Evolutionary conservation across 2,329 filamentous ascomycete species (phyloP).

Genomic region (Ceratocystiopsis brevicomis): DNA sequence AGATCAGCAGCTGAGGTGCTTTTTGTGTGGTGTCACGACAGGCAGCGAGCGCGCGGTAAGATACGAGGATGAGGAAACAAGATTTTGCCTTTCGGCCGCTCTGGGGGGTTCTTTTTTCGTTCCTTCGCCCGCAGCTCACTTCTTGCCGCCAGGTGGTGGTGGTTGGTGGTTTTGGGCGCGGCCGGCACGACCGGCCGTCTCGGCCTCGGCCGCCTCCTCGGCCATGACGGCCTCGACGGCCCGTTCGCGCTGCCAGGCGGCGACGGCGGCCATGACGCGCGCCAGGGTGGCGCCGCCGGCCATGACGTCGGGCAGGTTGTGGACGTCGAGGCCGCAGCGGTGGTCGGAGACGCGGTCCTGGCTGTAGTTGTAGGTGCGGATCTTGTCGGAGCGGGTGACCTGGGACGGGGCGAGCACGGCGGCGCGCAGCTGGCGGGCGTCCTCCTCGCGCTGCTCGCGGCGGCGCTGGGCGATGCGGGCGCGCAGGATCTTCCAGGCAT

Average conservation of each 20-base stretch:
- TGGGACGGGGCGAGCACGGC: conserved; percentile 62
- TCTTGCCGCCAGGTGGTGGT: too few relatives aligned
- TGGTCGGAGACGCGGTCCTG: conserved; percentile 76
- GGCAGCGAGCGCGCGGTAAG: too few relatives aligned
- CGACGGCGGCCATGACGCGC: conserved; percentile 59
- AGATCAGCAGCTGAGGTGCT: too few relatives aligned
- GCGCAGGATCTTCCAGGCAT: conserved; percentile 70
- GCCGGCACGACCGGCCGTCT: conserved; percentile 2
- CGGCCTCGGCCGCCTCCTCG: conserved; percentile 34
- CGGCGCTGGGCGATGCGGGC: conserved; percentile 63
- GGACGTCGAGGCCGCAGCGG: conserved; percentile 57
- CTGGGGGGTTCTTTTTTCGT: too few relatives aligned
- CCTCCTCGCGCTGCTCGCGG: conserved; percentile 67
- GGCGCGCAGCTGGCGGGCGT: conserved; percentile 53
- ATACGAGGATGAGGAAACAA: too few relatives aligned
- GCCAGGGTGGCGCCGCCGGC: conserved; percentile 53
- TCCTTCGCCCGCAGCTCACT: conserved; percentile 3
- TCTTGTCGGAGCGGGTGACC: conserved; percentile 83
- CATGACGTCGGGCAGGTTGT: conserved; percentile 66
- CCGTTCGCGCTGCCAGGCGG: conserved; percentile 52
- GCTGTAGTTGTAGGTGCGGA: conserved; percentile 71
- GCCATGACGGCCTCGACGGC: conserved; percentile 55
- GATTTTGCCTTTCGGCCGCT: too few relatives aligned
- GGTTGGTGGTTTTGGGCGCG: too few relatives aligned
- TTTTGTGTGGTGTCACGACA: too few relatives aligned